phyloP scores from a whole-genome alignment of 106 monocot species.

The Amphibolis antarctica region DNA sequence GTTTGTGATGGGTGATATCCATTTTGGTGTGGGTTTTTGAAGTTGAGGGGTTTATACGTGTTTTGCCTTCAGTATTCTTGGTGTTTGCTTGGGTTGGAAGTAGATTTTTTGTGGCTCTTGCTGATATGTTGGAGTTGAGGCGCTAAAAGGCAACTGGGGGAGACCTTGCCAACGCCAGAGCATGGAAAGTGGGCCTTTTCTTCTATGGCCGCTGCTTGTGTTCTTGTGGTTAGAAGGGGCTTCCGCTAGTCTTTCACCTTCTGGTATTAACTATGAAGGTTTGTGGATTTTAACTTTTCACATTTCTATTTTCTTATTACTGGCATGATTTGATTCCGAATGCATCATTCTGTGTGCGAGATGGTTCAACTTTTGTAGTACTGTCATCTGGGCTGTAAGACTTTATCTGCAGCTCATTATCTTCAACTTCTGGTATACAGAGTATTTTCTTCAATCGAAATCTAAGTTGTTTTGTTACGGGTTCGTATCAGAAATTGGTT shows the following conservation, averaged over 20 bases:
- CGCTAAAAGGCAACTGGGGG: not conserved
- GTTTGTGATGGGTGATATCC: not conserved
- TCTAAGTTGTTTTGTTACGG: no score
- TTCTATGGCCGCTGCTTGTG: constrained; percentile 21
- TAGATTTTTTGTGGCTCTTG: not conserved
- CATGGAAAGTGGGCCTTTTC: constrained; percentile 16
- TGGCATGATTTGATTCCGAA: not conserved
- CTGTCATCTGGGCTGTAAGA: no score
- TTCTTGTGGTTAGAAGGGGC: constrained; percentile 17
- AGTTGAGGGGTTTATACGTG: not conserved
- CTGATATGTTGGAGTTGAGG: constrained; percentile 1
- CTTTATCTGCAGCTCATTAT: no score
- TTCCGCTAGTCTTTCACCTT: constrained; percentile 69
- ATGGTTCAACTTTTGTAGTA: not conserved
- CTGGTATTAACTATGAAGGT: constrained; percentile 99
- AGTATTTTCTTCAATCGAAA: no score
- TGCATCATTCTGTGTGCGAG: not conserved
- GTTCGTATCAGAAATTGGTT: no score
- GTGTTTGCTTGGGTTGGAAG: constrained; percentile 4
- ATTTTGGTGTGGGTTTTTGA: not conserved
- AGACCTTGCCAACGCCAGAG: not conserved
- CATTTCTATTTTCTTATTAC: not conserved
- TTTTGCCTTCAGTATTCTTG: not conserved
- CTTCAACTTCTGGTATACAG: no score
- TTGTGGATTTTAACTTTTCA: constrained; percentile 7